These are phyloP conservation scores for Nicotiana noctiflora DNA, from an alignment of 257 asterid species.

Conservation along the genomic window DNA sequence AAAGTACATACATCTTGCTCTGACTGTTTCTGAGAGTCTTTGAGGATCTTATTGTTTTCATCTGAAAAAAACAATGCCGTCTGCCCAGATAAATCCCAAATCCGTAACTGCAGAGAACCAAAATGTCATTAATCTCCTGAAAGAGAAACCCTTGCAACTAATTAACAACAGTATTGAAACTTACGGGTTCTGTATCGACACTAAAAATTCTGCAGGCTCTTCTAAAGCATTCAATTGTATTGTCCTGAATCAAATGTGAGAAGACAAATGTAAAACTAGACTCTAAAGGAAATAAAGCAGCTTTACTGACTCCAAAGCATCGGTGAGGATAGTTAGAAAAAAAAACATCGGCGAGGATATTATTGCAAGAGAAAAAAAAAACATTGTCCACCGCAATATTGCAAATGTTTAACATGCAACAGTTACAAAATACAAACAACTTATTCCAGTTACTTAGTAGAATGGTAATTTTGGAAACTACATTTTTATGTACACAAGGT, in stretches of 20 bases:
- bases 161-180: conserved; percentile 19
- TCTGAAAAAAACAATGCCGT: conserved; percentile 55
- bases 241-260: conserved; percentile 53
- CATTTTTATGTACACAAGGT: not conserved
- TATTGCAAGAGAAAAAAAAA: not conserved
- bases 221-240: conserved; percentile 74
- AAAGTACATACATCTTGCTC: conserved; percentile 73
- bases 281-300: not conserved
- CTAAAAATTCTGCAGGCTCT: conserved; percentile 90
- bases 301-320: not conserved
- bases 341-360: not conserved
- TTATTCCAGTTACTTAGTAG: not conserved
- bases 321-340: not conserved
- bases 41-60: conserved; percentile 52
- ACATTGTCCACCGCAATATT: not conserved
- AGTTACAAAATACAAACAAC: not conserved
- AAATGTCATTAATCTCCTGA: conserved; percentile 22
- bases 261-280: conserved; percentile 18
- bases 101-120: conserved; percentile 51
- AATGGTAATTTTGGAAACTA: not conserved
- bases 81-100: conserved; percentile 97
- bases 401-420: not conserved
- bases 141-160: conserved; percentile 8
- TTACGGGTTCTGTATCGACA: conserved; percentile 69
- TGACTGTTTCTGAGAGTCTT: conserved; percentile 59